Conservation (phyloP, 441 rosid genomes). For the Capsella rubella region DNA sequence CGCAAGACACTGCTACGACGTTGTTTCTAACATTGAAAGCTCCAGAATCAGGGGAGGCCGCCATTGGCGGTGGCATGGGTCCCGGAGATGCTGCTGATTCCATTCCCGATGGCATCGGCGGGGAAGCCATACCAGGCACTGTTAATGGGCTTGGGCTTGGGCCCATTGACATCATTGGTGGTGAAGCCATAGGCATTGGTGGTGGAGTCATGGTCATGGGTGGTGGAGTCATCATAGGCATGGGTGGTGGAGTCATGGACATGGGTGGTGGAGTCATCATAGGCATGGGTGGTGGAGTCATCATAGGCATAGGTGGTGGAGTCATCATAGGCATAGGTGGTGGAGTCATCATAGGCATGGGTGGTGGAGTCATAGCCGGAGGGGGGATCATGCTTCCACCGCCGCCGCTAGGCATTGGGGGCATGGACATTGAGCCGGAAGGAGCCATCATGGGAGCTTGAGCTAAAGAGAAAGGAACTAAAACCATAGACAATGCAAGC, state of each 20-base stretch:
- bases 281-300: slow-evolving; percentile 38
- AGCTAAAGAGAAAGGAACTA: slow-evolving; percentile 34
- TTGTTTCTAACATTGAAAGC: slow-evolving; percentile 35
- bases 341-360: slow-evolving; percentile 30
- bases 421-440: slow-evolving; percentile 46
- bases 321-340: slow-evolving; percentile 34
- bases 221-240: slow-evolving; percentile 37
- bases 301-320: slow-evolving; percentile 34
- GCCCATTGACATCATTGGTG: slow-evolving; percentile 36
- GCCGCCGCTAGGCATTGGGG: slow-evolving; percentile 36
- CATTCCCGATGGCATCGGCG: slow-evolving; percentile 40
- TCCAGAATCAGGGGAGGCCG: slow-evolving; percentile 40
- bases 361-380: slow-evolving; percentile 29
- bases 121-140: slow-evolving; percentile 36
- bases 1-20: slow-evolving; percentile 27
- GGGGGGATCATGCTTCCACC: not conserved
- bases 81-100: slow-evolving; percentile 37
- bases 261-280: slow-evolving; percentile 35
- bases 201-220: slow-evolving; percentile 31
- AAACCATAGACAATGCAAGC: slow-evolving; percentile 40
- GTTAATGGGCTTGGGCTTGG: slow-evolving; percentile 40
- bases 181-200: slow-evolving; percentile 31
- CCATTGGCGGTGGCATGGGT: slow-evolving; percentile 36
- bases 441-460: slow-evolving; percentile 50
- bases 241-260: slow-evolving; percentile 37